These are phyloP conservation scores for Leccinellum rugosiceps DNA, from an alignment of 768 basidiomycete species.

Conservation along the genomic window DNA sequence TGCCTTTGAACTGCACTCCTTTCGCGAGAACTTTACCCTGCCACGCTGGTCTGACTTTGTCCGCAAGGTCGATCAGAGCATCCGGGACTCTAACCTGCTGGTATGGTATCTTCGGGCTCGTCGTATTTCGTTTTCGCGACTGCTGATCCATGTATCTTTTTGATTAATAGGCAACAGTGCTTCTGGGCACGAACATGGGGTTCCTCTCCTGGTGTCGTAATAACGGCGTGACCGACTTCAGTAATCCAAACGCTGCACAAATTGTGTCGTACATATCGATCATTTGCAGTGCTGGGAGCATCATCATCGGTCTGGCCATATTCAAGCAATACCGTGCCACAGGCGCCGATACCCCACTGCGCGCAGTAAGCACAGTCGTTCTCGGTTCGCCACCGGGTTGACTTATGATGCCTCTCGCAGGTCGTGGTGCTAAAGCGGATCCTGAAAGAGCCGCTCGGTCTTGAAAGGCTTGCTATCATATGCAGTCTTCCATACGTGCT, in stretches of 20 bases:
- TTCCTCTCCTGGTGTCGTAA: constrained; percentile 18
- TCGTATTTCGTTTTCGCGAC: not conserved
- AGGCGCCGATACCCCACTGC: constrained; percentile 30
- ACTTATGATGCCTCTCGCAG: constrained; percentile 9
- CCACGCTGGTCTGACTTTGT: constrained; percentile 29
- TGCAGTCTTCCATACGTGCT: constrained; percentile 41
- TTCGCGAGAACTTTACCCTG: constrained; percentile 26
- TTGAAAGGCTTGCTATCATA: constrained; percentile 38
- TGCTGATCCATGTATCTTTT: not conserved
- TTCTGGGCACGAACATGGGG: constrained; percentile 23
- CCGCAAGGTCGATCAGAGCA: constrained; percentile 28
- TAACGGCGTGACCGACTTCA: not conserved
- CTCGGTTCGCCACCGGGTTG: not conserved
- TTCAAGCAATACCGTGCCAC: constrained; percentile 34
- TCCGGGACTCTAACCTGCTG: constrained; percentile 31
- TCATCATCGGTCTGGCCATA: constrained; percentile 27
- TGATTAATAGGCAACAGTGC: constrained; percentile 25
- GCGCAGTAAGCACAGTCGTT: constrained; percentile 18
- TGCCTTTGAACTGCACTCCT: constrained; percentile 27
- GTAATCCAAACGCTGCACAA: constrained; percentile 16
- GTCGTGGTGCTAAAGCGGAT: constrained; percentile 27
- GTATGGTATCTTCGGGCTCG: constrained; percentile 7
- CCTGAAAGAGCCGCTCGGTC: constrained; percentile 25
- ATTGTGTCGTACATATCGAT: constrained; percentile 30
- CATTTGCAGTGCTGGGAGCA: constrained; percentile 29